Evolutionary conservation across 768 basidiomycete genomes (phyloP).

Genomic region (Arthromyces matolae): DNA sequence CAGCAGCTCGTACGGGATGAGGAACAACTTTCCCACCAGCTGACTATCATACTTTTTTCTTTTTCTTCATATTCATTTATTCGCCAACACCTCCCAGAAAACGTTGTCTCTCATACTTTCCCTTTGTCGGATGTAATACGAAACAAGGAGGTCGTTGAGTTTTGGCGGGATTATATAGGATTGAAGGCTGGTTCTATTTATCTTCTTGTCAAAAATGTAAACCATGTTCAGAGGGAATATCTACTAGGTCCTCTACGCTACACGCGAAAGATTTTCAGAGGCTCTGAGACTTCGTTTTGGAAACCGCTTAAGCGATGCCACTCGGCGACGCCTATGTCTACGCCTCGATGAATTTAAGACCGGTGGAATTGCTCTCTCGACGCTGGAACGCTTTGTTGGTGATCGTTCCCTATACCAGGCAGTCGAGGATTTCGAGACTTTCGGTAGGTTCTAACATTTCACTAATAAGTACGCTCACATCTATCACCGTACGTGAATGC

Average conservation of each 20-base stretch:
- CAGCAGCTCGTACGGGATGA: constrained; percentile 14
- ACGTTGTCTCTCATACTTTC: not conserved
- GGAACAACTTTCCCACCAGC: constrained; percentile 15
- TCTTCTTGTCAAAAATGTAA: not conserved
- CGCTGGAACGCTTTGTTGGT: constrained; percentile 21
- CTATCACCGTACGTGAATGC: no score
- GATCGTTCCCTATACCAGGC: constrained; percentile 18
- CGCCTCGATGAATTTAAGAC: constrained; percentile 23
- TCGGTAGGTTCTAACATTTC: no score
- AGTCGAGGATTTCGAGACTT: constrained; percentile 16
- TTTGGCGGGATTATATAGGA: constrained; percentile 25
- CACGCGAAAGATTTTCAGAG: constrained; percentile 19
- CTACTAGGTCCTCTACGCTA: constrained; percentile 17
- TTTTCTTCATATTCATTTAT: constrained; percentile 15
- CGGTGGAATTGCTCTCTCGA: constrained; percentile 19
- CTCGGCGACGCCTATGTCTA: constrained; percentile 18
- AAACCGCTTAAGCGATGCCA: constrained; percentile 13
- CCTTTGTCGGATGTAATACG: constrained; percentile 2
- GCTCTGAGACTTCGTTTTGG: constrained; percentile 19
- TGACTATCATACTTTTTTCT: constrained; percentile 14
- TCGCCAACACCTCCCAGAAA: constrained; percentile 2
- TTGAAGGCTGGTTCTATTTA: constrained; percentile 14
- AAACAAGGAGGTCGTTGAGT: constrained; percentile 15
- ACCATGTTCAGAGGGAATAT: not conserved
- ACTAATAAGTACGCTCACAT: no score